Evolutionary conservation across 2,329 filamentous ascomycete species (phyloP), one percentile per base, ranked within the genome.

Genomic region (Ophiostoma novo-ulmi): DNA sequence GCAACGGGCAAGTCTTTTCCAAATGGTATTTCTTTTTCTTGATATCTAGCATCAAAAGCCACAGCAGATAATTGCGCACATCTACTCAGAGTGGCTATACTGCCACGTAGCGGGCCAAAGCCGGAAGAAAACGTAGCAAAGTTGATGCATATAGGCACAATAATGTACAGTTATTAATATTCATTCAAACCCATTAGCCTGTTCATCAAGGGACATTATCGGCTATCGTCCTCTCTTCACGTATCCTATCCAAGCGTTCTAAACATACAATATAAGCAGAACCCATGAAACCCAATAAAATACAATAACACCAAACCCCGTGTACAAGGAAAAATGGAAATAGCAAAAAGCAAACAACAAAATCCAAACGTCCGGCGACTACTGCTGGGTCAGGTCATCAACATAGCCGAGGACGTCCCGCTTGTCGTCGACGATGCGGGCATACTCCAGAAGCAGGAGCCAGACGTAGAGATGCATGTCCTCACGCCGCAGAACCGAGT

Each of bases 381-480:
- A 26, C 26, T 35, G 26, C 20, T 11, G 39, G 38, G 22, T 7
- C 35, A 84, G 72, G 71, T 85, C 83, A 3, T 74, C 80, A 8
- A 85, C 80, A 71, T 77, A 85, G 1, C 78, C 83, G 26, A 85
- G 75, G 26, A 75, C 78, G 17, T 83, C 77, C 61, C 82, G 77
- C 64, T 80, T 77, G 69, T 82, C 81, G 71, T 83, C 83, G 58
- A 78, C 80, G 20, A 87, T 78, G 41, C 85, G 78, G 35, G 82
- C 85, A 77, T 85, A 88, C 76, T 88, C 86, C 41, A 88, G 79
- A 58, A 88, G 77, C 71, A 91, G 74, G 61, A 88, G 81, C 79
- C 86, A 87, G 35, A 88, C 82, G 76, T 91, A 91, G 10, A 91
- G 80, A 71, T 82, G 79, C 87, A 91, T 90, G 75, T 91, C 89